Conservation (phyloP, 2,329 filamentous ascomycete species). For the Aureobasidium sp. region DNA sequence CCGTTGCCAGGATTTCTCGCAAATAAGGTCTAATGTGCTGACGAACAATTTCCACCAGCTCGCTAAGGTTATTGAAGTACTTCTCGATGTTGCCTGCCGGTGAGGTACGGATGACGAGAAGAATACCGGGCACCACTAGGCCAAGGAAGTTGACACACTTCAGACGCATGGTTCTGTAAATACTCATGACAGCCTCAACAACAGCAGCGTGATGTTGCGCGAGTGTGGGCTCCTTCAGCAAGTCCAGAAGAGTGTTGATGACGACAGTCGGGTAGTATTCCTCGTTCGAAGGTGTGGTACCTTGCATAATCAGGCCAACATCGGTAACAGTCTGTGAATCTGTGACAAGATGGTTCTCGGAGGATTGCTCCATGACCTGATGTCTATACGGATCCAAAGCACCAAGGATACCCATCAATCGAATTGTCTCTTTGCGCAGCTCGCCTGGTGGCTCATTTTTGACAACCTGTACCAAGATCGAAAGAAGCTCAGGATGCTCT, state of each 20-base stretch:
- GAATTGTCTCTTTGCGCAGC: conserved; percentile 88
- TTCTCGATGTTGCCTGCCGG: conserved; percentile 73
- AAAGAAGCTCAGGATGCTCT: conserved; percentile 88
- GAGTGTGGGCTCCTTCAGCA: conserved; percentile 83
- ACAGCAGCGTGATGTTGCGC: conserved; percentile 86
- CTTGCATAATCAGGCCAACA: conserved; percentile 96
- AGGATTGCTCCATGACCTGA: conserved; percentile 81
- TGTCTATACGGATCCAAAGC: conserved; percentile 95
- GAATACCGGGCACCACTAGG: conserved; percentile 88
- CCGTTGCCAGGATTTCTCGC: conserved; percentile 73
- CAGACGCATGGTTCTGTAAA: conserved; percentile 90
- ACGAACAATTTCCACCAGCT: conserved; percentile 86
- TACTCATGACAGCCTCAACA: conserved; percentile 97
- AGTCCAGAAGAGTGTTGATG: conserved; percentile 87
- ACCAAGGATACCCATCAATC: conserved; percentile 89
- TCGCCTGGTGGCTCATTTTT: conserved; percentile 82
- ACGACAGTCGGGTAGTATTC: conserved; percentile 98
- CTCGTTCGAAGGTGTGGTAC: conserved; percentile 89
- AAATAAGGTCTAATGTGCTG: conserved; percentile 93
- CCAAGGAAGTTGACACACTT: conserved; percentile 94
- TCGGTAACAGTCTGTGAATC: conserved; percentile 71
- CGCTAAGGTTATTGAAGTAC: conserved; percentile 94
- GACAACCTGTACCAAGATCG: conserved; percentile 88
- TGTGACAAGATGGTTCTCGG: conserved; percentile 65
- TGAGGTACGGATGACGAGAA: conserved; percentile 78